A percentile compares a stretch with the other conserved stretches of the same genome.
Evolutionary conservation across 495 filamentous ascomycete genomes (phyloP).

Genomic region (Glarea lozoyensis): DNA sequence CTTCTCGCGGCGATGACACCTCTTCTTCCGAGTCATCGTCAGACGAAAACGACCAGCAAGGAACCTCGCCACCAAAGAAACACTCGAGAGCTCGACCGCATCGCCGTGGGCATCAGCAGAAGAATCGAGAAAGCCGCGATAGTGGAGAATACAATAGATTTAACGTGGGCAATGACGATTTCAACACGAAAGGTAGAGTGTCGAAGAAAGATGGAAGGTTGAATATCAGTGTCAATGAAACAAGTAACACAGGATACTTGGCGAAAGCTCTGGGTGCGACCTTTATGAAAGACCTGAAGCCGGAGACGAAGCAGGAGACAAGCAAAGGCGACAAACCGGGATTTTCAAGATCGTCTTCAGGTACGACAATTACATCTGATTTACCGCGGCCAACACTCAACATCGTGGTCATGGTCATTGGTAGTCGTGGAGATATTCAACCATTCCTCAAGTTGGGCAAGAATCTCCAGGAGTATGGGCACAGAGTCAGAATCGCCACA

Average conservation of each 20-base stretch:
- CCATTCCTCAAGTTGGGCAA: slow-evolving; percentile 67
- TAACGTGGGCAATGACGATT: slow-evolving; percentile 52
- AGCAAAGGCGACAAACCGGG: slow-evolving; percentile 13
- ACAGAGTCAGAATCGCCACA: slow-evolving; percentile 61
- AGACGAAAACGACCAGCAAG: slow-evolving; percentile 5
- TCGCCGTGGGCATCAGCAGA: background rate
- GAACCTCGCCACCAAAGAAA: background rate
- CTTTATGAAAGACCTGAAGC: slow-evolving; percentile 30
- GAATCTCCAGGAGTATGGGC: slow-evolving; percentile 58
- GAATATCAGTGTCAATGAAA: slow-evolving; percentile 61
- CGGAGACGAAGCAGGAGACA: background rate
- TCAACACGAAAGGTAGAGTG: slow-evolving; percentile 54
- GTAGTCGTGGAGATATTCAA: slow-evolving; percentile 67
- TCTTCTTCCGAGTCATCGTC: slow-evolving; percentile 6
- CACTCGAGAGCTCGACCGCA: background rate
- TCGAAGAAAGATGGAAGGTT: slow-evolving; percentile 61
- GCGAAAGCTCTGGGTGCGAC: slow-evolving; percentile 59
- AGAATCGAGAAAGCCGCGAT: background rate
- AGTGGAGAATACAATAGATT: slow-evolving; percentile 31
- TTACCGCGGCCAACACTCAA: slow-evolving; percentile 45
- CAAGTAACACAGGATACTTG: slow-evolving; percentile 53
- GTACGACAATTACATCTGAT: slow-evolving; percentile 8
- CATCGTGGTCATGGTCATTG: slow-evolving; percentile 74
- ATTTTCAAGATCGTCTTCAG: slow-evolving; percentile 12
- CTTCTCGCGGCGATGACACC: slow-evolving; percentile 1